These are phyloP conservation scores for Trypanosomatidae sp. DNA, from an alignment of 208 protist genomes.

Conservation along the genomic window DNA sequence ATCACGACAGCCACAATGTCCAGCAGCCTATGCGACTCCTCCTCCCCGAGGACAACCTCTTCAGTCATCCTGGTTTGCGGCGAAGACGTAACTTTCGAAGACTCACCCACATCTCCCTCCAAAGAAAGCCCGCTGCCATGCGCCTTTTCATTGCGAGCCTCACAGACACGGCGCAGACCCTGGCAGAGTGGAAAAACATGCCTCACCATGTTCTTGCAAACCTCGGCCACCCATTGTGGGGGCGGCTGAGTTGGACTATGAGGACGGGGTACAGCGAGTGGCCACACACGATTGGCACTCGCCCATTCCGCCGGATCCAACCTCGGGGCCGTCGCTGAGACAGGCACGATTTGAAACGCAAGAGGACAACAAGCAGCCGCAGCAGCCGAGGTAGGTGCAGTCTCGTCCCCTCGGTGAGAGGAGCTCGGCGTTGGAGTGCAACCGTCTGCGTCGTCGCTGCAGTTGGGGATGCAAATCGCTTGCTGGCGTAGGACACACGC, in stretches of 20 bases:
- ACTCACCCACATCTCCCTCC: not conserved
- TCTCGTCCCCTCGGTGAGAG: not conserved
- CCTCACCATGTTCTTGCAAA: conserved; percentile 23
- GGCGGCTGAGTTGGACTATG: conserved; percentile 21
- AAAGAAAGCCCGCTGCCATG: not conserved
- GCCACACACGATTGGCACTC: conserved; percentile 64
- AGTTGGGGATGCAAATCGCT: not conserved
- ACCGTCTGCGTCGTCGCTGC: not conserved
- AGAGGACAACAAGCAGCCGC: not conserved
- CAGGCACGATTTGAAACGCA: conserved; percentile 34
- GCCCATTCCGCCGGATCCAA: conserved; percentile 49
- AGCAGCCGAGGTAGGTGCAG: not conserved
- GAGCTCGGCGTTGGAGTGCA: not conserved
- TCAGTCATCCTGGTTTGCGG: not conserved
- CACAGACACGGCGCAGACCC: conserved; percentile 4
- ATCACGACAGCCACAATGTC: conserved; percentile 52
- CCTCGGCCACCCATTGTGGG: conserved; percentile 6
- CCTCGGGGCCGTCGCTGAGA: conserved; percentile 52
- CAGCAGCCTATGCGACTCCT: conserved; percentile 13
- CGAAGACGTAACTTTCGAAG: not conserved
- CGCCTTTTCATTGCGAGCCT: not conserved
- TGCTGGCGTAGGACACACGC: not conserved
- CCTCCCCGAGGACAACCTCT: not conserved
- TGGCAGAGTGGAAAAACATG: conserved; percentile 36
- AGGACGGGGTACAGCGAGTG: conserved; percentile 69